Evolutionary conservation across 2,329 filamentous ascomycete species (phyloP).

Genomic region (Verticillium nubilum): DNA sequence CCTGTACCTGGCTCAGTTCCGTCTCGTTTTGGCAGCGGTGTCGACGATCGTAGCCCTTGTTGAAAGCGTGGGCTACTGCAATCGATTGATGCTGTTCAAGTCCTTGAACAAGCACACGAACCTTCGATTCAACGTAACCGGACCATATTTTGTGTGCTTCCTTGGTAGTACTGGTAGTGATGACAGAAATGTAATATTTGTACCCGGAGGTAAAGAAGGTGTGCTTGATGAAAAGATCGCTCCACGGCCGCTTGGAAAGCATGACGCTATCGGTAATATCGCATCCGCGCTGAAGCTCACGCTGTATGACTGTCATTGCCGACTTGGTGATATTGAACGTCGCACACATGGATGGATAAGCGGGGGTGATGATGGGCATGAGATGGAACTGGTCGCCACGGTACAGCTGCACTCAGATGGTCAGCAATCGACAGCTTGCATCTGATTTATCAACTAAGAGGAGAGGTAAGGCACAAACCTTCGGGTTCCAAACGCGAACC

Average conservation of each 20-base stretch:
- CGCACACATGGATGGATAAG: constrained; percentile 96
- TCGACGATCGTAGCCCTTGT: constrained; percentile 82
- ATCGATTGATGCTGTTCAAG: constrained; percentile 79
- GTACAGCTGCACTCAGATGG: constrained; percentile 53
- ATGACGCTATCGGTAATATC: constrained; percentile 78
- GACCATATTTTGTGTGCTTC: constrained; percentile 85
- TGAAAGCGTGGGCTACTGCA: constrained; percentile 81
- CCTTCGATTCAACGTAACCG: constrained; percentile 88
- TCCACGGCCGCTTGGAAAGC: constrained; percentile 71
- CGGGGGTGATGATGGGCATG: constrained; percentile 97
- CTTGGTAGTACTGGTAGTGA: constrained; percentile 75
- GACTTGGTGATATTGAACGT: constrained; percentile 91
- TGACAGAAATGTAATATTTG: constrained; percentile 91
- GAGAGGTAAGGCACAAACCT: constrained; percentile 41
- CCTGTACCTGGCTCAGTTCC: constrained; percentile 47
- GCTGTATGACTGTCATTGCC: constrained; percentile 76
- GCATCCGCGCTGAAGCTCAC: constrained; percentile 73
- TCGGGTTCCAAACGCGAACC: constrained; percentile 91
- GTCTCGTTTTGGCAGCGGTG: constrained; percentile 60
- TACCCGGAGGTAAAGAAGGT: constrained; percentile 90
- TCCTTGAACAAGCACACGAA: constrained; percentile 76
- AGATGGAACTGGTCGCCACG: constrained; percentile 77
- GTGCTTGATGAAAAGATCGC: constrained; percentile 82
- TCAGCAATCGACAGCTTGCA: constrained; percentile 6
- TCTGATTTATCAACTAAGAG: not conserved